Percentiles rank a stretch among this genome's conserved stretches.
These are phyloP conservation scores for Boletus tomentosulus DNA, from an alignment of 768 basidiomycete genomes.

Conservation along the genomic window DNA sequence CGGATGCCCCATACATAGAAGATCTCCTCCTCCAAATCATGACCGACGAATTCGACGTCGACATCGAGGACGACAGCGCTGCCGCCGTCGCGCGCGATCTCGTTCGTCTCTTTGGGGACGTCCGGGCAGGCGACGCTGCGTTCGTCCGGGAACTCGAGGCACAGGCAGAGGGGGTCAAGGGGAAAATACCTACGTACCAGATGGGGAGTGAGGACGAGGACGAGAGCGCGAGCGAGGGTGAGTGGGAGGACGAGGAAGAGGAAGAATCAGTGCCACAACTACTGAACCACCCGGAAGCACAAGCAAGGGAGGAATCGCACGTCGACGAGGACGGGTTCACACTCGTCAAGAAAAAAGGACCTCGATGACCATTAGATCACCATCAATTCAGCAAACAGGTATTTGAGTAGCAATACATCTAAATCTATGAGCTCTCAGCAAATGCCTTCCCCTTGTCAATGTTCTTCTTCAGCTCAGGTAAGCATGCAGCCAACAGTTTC, in stretches of 20 bases:
- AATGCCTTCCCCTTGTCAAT: conserved; percentile 92
- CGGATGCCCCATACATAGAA: conserved; percentile 76
- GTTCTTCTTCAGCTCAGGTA: conserved; percentile 95
- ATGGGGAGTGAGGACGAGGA: conserved; percentile 35
- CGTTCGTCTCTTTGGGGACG: conserved; percentile 61
- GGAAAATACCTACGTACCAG: conserved; percentile 51
- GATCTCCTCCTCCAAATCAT: conserved; percentile 79
- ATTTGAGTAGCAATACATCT: conserved; percentile 16
- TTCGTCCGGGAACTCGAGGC: conserved; percentile 60
- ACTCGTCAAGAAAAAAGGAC: conserved; percentile 59
- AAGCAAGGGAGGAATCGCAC: conserved; percentile 50
- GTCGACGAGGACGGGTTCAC: conserved; percentile 95
- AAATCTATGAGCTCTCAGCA: conserved; percentile 41
- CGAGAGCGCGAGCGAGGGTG: conserved; percentile 45
- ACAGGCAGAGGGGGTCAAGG: conserved; percentile 52
- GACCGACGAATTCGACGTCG: conserved; percentile 81
- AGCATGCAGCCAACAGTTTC: conserved; percentile 79
- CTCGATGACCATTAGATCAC: conserved; percentile 29
- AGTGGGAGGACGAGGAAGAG: conserved; percentile 35
- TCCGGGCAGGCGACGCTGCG: conserved; percentile 40
- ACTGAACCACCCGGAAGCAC: conserved; percentile 36
- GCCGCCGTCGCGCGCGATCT: conserved; percentile 70
- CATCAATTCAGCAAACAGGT: conserved; percentile 18
- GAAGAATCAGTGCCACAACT: conserved; percentile 55
- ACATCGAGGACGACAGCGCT: conserved; percentile 82